Evolutionary conservation across 208 protist species (phyloP), one percentile per base, ranked within the genome.

Genomic region (Leishmania turanica): DNA sequence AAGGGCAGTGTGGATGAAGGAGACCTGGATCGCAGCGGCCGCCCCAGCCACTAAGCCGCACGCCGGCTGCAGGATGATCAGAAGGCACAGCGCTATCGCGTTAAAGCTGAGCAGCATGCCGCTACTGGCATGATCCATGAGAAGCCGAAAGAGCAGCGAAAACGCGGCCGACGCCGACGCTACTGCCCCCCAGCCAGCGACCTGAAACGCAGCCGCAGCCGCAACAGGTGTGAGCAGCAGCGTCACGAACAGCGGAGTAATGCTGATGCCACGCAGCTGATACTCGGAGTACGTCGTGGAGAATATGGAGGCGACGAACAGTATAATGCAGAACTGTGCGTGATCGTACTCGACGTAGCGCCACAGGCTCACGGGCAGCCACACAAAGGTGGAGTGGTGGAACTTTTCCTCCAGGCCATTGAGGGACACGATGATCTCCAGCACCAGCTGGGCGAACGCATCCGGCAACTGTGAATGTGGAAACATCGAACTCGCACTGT

Each of bases 331-430:
- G 74, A 93, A 92, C 77, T 95, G 91, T 34, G 86, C 79, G 68
- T 90, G 82, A 81, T 95, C 91, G 83, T 91, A 93, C 79, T 88
- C 83, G 31, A 95, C 85, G 70, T 92, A 93, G 42, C 66, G 45
- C 27, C 42, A 77, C 13, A 70, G 53, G 79, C 84, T 85, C 47
- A 92, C 64, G 24, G 88, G 87, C 40, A 93, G 76, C 87, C 88
- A 95, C 66, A 92, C 89, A 79, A 88, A 95, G 17, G 83, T 91
- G 77, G 91, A 90, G 81, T 93, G 91, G 84, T 93, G 90, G 40
- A 93, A 91, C 34, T 89, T 87, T 75, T 95, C 89, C 70, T 95
- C 88, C 56, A 95, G 75, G 9, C 90, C 89, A 49, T 87, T 93
- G n/a, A 95, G 74, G 7, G 90, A 89, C 40, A 86, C 74, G 56